Evolutionary conservation across 305 asterid genomes (phyloP), one percentile per base, ranked within the genome.

Genomic region (Nicotiana rustica): DNA sequence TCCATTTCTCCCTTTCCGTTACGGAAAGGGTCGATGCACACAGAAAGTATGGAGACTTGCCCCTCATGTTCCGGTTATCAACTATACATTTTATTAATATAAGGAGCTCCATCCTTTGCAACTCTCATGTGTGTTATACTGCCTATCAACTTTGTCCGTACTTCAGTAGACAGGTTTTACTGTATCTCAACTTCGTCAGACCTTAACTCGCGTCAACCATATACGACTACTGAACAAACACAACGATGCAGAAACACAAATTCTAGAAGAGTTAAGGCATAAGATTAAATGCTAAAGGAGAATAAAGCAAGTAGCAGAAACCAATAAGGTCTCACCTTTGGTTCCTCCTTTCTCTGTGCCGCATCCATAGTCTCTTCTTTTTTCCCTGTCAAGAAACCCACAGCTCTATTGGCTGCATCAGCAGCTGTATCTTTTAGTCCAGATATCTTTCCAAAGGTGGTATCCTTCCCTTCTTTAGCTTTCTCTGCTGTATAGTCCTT

Each of bases 391-490:
- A 94, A 21, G 49, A 15, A 92, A 18, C 79, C 94, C 91, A 90
- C 81, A 25, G 94, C 93, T 77, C 88, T 83, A 77, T 85, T 77
- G 0, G 94, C 92, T 0, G 97, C 97, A 2, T 68, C 94, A 0
- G 93, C 92, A 0, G 92, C 92, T 0, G 93, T 83, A 15, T 90
- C 97, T 89, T 89, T 92, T 85, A 93, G 68, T 47, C 88, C 97
- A 0, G 86, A 82, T 3, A 91, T 82, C 86, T 87, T 92, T 15
- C 92, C 91, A 41, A 83, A 92, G 0, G 89, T 62, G 0, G 85
- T 75, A 49, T 93, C 97, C 85, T 90, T 90, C 57, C 90, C 95
- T 78, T 91, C 93, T 31, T 18, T 82, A 0, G 94, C 90, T 35
- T 87, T 93, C 64, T 88, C 93, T 25, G 87, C 87, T 1, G 85